Conservation (phyloP, 805 yeast genomes). For the Suhomyces vadensis region DNA sequence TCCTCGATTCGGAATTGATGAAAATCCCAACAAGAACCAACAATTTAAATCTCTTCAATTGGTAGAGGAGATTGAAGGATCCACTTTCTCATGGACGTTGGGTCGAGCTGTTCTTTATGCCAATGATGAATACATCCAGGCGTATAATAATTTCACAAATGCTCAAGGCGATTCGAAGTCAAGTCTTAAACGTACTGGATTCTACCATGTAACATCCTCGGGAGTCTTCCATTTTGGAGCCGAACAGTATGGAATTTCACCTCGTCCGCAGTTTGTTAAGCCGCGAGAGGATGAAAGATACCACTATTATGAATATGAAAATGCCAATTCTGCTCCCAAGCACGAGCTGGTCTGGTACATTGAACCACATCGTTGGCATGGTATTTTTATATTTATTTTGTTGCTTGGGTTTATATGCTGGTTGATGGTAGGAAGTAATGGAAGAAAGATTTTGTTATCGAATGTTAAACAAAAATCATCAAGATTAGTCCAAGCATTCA, state of each 20-base stretch:
- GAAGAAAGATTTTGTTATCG: neutral
- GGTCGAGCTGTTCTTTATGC: slow-evolving; percentile 66
- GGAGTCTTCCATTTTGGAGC: slow-evolving; percentile 53
- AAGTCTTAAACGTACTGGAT: slow-evolving; percentile 44
- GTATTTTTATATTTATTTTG: slow-evolving; percentile 30
- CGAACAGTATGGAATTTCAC: slow-evolving; percentile 41
- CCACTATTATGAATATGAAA: slow-evolving; percentile 32
- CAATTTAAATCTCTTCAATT: slow-evolving; percentile 39
- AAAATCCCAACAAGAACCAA: slow-evolving; percentile 19
- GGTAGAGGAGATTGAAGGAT: slow-evolving; percentile 43
- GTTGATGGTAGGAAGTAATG: slow-evolving; percentile 34
- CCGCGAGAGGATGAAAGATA: slow-evolving; percentile 18
- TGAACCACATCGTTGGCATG: slow-evolving; percentile 46
- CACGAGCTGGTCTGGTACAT: slow-evolving; percentile 43
- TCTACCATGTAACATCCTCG: slow-evolving; percentile 48
- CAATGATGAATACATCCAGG: slow-evolving; percentile 51
- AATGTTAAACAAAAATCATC: neutral
- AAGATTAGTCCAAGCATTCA: neutral
- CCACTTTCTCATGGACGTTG: slow-evolving; percentile 55
- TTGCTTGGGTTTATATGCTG: slow-evolving; percentile 27
- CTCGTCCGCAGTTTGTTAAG: slow-evolving; percentile 44
- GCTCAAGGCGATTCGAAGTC: neutral
- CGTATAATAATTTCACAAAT: slow-evolving; percentile 31
- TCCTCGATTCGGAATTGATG: slow-evolving; percentile 50
- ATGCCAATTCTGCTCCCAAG: slow-evolving; percentile 27